Conservation (phyloP, 805 yeast species). For the Kuraishia hungarica region DNA sequence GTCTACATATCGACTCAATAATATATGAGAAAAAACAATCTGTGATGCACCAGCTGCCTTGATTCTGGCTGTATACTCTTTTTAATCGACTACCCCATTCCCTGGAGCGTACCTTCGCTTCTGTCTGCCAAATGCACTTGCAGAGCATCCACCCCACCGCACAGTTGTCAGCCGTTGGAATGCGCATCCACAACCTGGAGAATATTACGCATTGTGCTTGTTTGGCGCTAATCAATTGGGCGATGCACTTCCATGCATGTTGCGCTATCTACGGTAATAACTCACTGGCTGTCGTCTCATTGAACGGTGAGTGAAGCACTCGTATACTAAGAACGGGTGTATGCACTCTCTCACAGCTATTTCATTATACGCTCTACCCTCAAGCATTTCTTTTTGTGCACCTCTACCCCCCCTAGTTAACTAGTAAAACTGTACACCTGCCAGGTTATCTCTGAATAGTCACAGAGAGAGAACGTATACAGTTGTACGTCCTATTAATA, state of each 20-base stretch:
- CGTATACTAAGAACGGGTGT: not conserved
- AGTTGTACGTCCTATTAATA: not conserved
- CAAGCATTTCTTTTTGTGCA: not conserved
- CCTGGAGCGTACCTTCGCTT: not conserved
- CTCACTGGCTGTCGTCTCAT: not conserved
- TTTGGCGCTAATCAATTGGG: not conserved
- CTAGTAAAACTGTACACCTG: not conserved
- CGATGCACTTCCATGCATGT: not conserved
- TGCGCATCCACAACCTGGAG: not conserved
- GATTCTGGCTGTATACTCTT: too few species aligned
- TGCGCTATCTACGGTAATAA: not conserved
- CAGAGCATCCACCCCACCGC: too few species aligned
- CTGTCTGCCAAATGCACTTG: not conserved
- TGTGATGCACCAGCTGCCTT: not conserved
- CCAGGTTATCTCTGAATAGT: not conserved
- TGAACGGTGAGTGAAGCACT: not conserved
- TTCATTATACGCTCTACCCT: not conserved
- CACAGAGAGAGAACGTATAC: not conserved
- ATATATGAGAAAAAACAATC: too few species aligned
- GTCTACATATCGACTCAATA: not conserved
- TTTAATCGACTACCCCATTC: not conserved
- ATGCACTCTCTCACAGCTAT: not conserved
- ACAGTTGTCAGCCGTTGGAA: not conserved
- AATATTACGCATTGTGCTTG: not conserved
- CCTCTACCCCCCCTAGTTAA: not conserved